Evolutionary conservation across 164 flowering plant genomes (phyloP), one percentile per base, ranked within the genome.

Genomic region (Piper longum): DNA sequence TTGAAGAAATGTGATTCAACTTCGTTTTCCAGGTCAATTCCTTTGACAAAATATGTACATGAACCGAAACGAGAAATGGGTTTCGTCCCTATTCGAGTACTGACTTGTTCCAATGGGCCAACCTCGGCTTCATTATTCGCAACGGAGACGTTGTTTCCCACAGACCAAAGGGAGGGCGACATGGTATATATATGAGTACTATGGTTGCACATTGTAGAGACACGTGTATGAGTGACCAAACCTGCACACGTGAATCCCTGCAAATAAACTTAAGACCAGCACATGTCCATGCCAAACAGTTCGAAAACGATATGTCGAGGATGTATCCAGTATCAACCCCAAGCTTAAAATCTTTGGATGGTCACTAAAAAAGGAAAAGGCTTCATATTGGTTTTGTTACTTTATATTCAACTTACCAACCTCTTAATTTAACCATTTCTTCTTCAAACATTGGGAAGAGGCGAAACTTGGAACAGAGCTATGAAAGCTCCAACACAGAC

Each of bases 171-270:
- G 11, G 52, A 0, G 36, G 36, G 36, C 8, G 52, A 2, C 52
- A 48, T 48, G 52, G 52, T 48, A 9, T 48, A 26, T 26, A 26
- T 48, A 5, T 48, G 52, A 48, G 14, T 14, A 14, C 14, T 48
- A 48, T 48, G 14, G 9, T 48, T 9, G 52, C 52, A 9, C 12
- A 9, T 9, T 48, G 14, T 14, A 48, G 14, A 48, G 8, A 57
- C 42, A 26, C 60, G 42, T 57, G 41, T 42, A 17, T 3, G 9
- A 42, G 26, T 57, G 42, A 57, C 60, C 13, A 8, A 26, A 57
- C 60, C 26, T 57, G 60, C 60, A 57, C 60, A 57, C 60, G 60
- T 57, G 60, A 57, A 57, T 7, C 41, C 26, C 60, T 7, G 41
- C 60, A 13, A 41, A 18, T 57, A 36, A 16, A 36, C 60, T 57